Base-by-base conservation (phyloP, 2,329 filamentous ascomycete species). In the Plectosphaerella sp. region DNA sequence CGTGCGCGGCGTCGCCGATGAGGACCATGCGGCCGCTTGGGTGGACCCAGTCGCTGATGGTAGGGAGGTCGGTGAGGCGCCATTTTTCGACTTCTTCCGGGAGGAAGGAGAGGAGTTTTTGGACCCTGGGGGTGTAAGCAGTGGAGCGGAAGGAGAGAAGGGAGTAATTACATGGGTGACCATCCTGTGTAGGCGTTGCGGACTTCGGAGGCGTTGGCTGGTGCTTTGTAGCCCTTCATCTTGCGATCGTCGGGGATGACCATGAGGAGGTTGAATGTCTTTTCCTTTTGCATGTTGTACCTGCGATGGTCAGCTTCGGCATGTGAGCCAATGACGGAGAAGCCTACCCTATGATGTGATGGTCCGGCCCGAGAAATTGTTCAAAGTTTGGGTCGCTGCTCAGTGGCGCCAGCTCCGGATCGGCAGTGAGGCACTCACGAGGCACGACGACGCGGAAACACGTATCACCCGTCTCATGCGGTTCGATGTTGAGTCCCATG, bases 11-110 rank as follows among this genome's bases (percentile, higher is more conserved):
- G 49, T 63, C 61, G 14, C 61, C 60, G 2, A 62, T 55, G 10
- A 63, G 55, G 33, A 79, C 78, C 58, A 84, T 83, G 0, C 77
- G 68, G 0, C 75, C 81, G 0, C 73, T 77, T 0, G 74, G 65
- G 56, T 86, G 76, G 0, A 73, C 79, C 83, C 84, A 87, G 1
- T 49, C 41, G 14, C 12, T 52, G 15, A 54, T 54, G 15, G 15
- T 15, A 20, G 39, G 25, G 2, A 28, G 42, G 4, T 45, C n/a
- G 3, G 20, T 24, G 1, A 50, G 20, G 12, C 51, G 16, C 47
- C 53, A 52, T 45, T 54, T 43, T 16, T 45, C 53, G 47, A 54
- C 12, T 33, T 54, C 16, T 43, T 28, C 5, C 15, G 50, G 24
- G 28, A 43, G 20, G 37, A 36, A 50, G 16, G 53, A 36, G n/a